Base-by-base conservation (phyloP, 495 filamentous ascomycete species). In the Neurospora cerealis region DNA sequence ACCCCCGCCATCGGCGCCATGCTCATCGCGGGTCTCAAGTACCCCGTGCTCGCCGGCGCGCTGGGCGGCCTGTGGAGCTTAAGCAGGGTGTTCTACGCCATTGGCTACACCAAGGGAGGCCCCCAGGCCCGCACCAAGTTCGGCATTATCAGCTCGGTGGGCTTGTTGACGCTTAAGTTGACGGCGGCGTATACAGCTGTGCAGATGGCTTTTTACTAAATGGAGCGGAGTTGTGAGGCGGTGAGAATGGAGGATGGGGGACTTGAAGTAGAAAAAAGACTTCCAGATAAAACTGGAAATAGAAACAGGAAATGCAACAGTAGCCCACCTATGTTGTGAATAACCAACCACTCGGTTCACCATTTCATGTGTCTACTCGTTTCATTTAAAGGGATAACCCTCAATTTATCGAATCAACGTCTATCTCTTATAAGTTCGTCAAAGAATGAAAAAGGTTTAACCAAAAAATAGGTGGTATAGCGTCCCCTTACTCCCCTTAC, bases 31-130 rank as follows among this genome's bases (percentile, higher is more conserved):
- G 84, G 86, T 39, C 76, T 90, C 74, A 81, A 85, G 75, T 90
- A 88, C 81, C 92, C 92, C 1, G 74, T 85, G 24, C 76, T 84
- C 1, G 85, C 88, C 1, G 84, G 88, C 8, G 78, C 71, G 3
- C 75, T 91, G 17, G 88, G 89, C 28, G 84, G 79, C 8, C 77
- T 79, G 6, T 94, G 92, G 92, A 79, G 87, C 39, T 46, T 87
- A 3, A 81, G 80, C 24, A 86, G 92, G 24, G 39, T 84, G 2
- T 28, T 88, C 28, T 94, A 88, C 80, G 79, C 88, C 24, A 73
- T 83, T 17, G 92, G 91, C n/a, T 94, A 93, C 75, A 84, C 76
- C 60, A 74, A 83, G 3, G 70, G 46, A 3, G 83, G 84, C 0
- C 84, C 84, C 2, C 32, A 76, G 39, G 84, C 81, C 3, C 78